Base-by-base conservation (phyloP, 2,329 filamentous ascomycete species). In the Neonectria faginata region DNA sequence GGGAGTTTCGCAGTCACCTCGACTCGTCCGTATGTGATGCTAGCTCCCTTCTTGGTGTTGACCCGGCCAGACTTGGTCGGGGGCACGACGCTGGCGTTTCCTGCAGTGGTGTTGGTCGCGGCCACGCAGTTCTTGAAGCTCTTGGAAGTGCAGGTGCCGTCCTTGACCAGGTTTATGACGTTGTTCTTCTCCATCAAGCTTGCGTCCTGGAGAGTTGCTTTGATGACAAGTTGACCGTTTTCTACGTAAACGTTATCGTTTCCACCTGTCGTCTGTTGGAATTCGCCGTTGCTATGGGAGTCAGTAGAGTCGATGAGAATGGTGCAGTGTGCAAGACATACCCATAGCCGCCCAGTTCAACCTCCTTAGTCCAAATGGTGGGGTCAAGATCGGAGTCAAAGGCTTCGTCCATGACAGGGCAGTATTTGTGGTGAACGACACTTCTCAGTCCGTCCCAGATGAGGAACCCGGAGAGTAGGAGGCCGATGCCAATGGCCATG, bases 1-100 rank as follows among this genome's bases (percentile, higher is more conserved):
- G 93, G 92, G 29, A 96, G 81, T 79, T 90, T 90, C 27, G 93
- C 93, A 1, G 86, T 89, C 5, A 97, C 92, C 76, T 97, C 92
- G 57, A 97, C 86, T 47, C 92, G 91, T 52, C 93, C 93, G 75
- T 92, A 97, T 79, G 89, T 92, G 82, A 97, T 92, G 16, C 81
- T 85, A 7, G 88, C 88, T 16, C 90, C 88, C 47, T 86, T 86
- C 75, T 87, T 91, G 61, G 91, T 94, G 80, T 90, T 91, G 80
- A 97, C 88, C 65, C 93, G 91, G 7, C 88, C 93, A 1, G 93
- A 95, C 71, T 88, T 90, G 67, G 91, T 88, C 0, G 93, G 93
- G 39, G 92, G 92, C 41, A 96, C 86, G 67, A 95, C 90, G 60
- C 88, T 91, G 12, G 89, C 85, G 75, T 94, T 93, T 58, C 86